Evolutionary conservation across 129 eudicot species (phyloP).

Genomic region (Scalesia atractyloides): DNA sequence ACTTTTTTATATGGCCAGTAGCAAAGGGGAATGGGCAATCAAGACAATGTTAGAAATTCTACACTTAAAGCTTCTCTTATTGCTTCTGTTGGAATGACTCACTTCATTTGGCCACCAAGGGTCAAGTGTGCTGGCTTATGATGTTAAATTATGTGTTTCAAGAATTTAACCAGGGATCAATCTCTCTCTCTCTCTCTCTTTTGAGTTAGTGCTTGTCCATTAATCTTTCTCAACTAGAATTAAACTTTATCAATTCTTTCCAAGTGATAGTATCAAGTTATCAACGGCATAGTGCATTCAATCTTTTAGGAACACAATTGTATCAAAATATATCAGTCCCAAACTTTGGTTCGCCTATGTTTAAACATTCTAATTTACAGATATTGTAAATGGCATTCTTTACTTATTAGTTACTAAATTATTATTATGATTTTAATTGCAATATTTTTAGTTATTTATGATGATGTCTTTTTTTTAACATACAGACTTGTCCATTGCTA

Average conservation of each 20-base stretch:
- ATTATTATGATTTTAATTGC: constrained; percentile 12
- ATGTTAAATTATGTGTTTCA: not conserved
- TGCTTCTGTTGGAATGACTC: not conserved
- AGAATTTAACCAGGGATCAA: not conserved
- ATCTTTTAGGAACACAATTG: not conserved
- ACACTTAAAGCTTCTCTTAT: not conserved
- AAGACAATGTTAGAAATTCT: not conserved
- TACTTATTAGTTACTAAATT: not conserved
- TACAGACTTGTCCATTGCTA: constrained; percentile 92
- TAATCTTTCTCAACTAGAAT: not conserved
- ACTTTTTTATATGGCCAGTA: not conserved
- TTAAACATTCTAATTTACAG: not conserved
- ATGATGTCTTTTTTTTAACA: constrained; percentile 26
- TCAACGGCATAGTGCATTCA: not conserved
- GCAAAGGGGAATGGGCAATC: constrained; percentile 3
- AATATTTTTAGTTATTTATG: constrained; percentile 14
- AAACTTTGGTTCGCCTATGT: not conserved
- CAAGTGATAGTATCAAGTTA: too few species aligned
- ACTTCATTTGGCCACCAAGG: not conserved
- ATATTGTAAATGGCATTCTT: not conserved
- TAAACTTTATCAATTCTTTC: too few species aligned
- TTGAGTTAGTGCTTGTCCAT: not conserved
- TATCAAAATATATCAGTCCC: not conserved
- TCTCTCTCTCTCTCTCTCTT: too few species aligned
- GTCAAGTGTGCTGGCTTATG: not conserved